Evolutionary conservation across 2,329 filamentous ascomycete genomes (phyloP).

Genomic region (Fusarium udum): DNA sequence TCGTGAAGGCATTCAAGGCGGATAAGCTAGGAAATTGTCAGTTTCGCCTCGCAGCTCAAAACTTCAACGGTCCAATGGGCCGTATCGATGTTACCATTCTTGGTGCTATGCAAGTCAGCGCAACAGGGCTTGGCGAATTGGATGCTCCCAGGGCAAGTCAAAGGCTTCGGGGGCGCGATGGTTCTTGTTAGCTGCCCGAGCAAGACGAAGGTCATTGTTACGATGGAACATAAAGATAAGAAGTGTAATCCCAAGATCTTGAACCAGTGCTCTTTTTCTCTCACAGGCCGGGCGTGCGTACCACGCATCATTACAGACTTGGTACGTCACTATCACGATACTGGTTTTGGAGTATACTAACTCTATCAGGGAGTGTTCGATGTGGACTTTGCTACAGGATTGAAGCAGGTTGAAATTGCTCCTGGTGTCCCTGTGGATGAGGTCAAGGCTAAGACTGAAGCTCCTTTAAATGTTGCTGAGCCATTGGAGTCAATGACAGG

Average conservation of each 20-base stretch:
- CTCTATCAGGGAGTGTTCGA: constrained; percentile 52
- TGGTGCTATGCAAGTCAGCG: constrained; percentile 89
- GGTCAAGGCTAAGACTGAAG: constrained; percentile 86
- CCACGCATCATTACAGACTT: constrained; percentile 91
- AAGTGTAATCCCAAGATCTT: constrained; percentile 94
- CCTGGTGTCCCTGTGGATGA: constrained; percentile 91
- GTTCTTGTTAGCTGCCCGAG: constrained; percentile 88
- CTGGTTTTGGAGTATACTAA: constrained; percentile 18
- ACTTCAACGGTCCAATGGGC: constrained; percentile 97
- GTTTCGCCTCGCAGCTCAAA: constrained; percentile 86
- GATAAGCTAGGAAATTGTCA: constrained; percentile 91
- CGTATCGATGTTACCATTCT: constrained; percentile 87
- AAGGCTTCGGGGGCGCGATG: constrained; percentile 94
- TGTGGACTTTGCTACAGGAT: constrained; percentile 81
- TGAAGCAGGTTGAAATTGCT: constrained; percentile 85
- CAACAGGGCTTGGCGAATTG: constrained; percentile 81
- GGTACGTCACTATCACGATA: constrained; percentile 55
- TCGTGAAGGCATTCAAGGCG: constrained; percentile 92
- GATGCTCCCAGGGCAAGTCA: constrained; percentile 92
- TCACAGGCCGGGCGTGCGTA: constrained; percentile 87
- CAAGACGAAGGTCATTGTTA: constrained; percentile 88
- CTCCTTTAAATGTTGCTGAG: constrained; percentile 82
- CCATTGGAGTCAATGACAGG: constrained; percentile 78
- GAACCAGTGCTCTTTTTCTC: constrained; percentile 90
- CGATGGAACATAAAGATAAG: constrained; percentile 97